A percentile compares a stretch with the other conserved stretches of the same genome.
Conservation (phyloP, 495 filamentous ascomycete genomes). For the Chaetomium fimeti region DNA sequence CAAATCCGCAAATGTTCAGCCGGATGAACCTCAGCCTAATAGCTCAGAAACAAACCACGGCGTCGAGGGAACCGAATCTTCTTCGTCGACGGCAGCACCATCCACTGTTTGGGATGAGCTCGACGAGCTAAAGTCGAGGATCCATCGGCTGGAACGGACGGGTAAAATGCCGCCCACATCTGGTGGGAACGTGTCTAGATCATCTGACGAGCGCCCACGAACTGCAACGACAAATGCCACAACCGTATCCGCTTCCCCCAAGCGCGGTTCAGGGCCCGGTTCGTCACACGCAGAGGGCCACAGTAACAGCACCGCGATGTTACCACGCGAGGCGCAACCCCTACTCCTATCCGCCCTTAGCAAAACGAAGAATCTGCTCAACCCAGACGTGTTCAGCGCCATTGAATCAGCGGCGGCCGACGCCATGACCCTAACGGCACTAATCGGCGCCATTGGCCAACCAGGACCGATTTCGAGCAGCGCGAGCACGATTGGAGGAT, state of each 20-base stretch:
- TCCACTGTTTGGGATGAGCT: constrained; percentile 98
- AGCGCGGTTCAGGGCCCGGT: constrained; percentile 55
- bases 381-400: constrained; percentile 69
- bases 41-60: constrained; percentile 36
- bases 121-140: constrained; percentile 91
- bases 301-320: constrained; percentile 27
- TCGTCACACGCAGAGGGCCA: constrained; percentile 35
- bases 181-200: constrained; percentile 54
- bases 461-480: constrained; percentile 60
- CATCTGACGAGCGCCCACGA: constrained; percentile 74
- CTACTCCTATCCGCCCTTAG: constrained; percentile 74
- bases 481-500: constrained; percentile 59
- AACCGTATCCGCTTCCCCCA: constrained; percentile 84
- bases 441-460: constrained; percentile 65
- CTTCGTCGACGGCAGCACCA: constrained; percentile 78
- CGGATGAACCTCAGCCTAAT: constrained; percentile 33
- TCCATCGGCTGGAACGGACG: constrained; percentile 86
- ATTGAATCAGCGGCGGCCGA: constrained; percentile 81
- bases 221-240: constrained; percentile 94
- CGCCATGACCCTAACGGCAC: constrained; percentile 68
- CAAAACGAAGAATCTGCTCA: constrained; percentile 68
- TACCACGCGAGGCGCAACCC: constrained; percentile 61
- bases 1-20: constrained; percentile 43
- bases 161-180: constrained; percentile 82
- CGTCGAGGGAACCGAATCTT: constrained; percentile 72